Conservation (phyloP, 306 rosid genomes). For the Trifolium pratense region DNA sequence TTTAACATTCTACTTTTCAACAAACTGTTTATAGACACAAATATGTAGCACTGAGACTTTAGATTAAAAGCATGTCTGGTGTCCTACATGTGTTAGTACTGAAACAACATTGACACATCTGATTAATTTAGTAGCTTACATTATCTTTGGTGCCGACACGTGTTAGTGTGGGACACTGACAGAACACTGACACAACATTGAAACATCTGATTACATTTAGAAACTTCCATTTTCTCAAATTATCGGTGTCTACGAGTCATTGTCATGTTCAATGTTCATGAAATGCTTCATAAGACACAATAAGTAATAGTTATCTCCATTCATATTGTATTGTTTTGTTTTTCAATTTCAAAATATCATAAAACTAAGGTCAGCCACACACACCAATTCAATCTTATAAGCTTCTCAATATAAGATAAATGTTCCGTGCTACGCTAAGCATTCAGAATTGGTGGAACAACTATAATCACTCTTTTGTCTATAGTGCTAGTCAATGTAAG, state of each 20-base stretch:
- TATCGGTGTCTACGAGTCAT: no score
- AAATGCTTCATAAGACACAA: background rate
- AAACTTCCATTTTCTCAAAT: no score
- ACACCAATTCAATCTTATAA: conserved; percentile 7
- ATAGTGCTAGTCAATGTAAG: background rate
- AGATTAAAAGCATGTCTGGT: no score
- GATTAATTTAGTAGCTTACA: no score
- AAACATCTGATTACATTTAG: no score
- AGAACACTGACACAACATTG: no score
- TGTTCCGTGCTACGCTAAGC: background rate
- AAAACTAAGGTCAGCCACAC: background rate
- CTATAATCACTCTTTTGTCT: background rate
- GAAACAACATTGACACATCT: no score
- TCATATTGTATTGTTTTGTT: background rate
- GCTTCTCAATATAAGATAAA: background rate
- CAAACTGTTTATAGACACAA: background rate
- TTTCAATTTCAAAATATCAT: conserved; percentile 4
- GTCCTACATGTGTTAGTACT: no score
- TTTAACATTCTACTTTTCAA: background rate
- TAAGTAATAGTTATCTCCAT: background rate
- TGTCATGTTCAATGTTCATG: no score
- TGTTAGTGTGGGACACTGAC: no score
- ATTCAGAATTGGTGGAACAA: background rate
- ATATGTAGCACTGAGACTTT: no score
- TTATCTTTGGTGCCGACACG: no score